Conservation (phyloP, 2,329 filamentous ascomycete genomes). For the Claviceps monticola region DNA sequence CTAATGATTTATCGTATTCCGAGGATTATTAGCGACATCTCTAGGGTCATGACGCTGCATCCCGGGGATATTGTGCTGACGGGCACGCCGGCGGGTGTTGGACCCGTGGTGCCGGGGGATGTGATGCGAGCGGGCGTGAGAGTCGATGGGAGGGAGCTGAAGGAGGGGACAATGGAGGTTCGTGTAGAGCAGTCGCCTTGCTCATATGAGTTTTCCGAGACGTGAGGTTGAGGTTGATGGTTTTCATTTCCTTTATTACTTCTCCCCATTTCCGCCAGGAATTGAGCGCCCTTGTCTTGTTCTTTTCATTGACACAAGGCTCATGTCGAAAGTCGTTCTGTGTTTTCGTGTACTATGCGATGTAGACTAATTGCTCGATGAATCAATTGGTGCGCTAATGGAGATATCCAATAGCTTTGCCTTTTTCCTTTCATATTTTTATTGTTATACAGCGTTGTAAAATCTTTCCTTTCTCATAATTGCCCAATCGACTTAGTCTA, state of each 20-base stretch:
- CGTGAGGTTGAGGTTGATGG: constrained; percentile 25
- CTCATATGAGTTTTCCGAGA: constrained; percentile 64
- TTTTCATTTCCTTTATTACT: background rate
- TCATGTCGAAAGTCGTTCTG: no score
- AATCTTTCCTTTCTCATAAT: no score
- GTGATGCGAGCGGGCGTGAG: constrained; percentile 73
- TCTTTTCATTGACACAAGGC: no score
- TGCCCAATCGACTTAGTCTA: no score
- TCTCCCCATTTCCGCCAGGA: no score
- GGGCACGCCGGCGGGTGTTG: constrained; percentile 95
- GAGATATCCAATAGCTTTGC: no score
- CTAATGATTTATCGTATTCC: constrained; percentile 92
- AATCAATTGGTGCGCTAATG: no score
- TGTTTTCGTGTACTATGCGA: no score
- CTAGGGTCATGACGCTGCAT: constrained; percentile 85
- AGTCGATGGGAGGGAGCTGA: constrained; percentile 67
- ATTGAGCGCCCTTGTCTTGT: no score
- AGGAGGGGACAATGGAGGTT: constrained; percentile 76
- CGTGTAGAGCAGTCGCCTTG: constrained; percentile 66
- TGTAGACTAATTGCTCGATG: no score
- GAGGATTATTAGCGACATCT: constrained; percentile 77
- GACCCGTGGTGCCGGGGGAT: constrained; percentile 72
- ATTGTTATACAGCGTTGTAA: no score
- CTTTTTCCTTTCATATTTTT: no score
- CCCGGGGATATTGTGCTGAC: constrained; percentile 87